These are phyloP conservation scores for Penicillium hesseltinei DNA, from an alignment of 2,329 filamentous ascomycete species.

Conservation along the genomic window DNA sequence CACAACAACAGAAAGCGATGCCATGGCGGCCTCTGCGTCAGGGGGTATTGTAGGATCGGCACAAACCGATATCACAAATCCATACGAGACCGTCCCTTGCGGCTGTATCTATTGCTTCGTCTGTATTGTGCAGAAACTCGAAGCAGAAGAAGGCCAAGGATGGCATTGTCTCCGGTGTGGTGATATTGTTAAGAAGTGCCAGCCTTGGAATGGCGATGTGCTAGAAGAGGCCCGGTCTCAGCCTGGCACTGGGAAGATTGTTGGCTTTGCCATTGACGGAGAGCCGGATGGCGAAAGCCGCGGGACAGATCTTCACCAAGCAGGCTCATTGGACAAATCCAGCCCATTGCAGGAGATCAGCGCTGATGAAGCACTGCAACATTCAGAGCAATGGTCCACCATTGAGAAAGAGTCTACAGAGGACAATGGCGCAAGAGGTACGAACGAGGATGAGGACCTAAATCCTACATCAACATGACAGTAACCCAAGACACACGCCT, in stretches of 20 bases:
- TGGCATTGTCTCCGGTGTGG: conserved; percentile 91
- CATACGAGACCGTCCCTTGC: conserved; percentile 86
- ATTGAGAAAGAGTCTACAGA: conserved; percentile 31
- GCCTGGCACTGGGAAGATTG: conserved; percentile 39
- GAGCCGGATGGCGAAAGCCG: conserved; percentile 16
- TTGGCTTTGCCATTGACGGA: conserved; percentile 42
- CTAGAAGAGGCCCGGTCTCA: conserved; percentile 48
- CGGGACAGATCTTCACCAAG: conserved; percentile 9
- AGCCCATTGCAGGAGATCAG: conserved; percentile 30
- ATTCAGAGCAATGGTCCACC: conserved; percentile 40
- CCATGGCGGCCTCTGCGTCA: conserved; percentile 64
- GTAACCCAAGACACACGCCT: not conserved
- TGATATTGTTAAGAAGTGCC: conserved; percentile 77
- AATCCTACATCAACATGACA: not conserved
- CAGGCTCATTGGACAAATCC: conserved; percentile 11
- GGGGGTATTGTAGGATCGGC: conserved; percentile 82
- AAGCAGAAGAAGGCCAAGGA: conserved; percentile 89
- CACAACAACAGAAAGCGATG: conserved; percentile 69
- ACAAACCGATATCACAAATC: conserved; percentile 92
- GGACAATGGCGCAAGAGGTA: not conserved
- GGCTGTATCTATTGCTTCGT: conserved; percentile 95
- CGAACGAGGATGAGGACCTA: not conserved
- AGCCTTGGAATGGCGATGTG: conserved; percentile 89
- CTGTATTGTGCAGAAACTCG: conserved; percentile 84
- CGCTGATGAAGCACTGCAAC: conserved; percentile 34